Conservation (phyloP, 2,329 filamentous ascomycete genomes). For the Sporothrix humicola region DNA sequence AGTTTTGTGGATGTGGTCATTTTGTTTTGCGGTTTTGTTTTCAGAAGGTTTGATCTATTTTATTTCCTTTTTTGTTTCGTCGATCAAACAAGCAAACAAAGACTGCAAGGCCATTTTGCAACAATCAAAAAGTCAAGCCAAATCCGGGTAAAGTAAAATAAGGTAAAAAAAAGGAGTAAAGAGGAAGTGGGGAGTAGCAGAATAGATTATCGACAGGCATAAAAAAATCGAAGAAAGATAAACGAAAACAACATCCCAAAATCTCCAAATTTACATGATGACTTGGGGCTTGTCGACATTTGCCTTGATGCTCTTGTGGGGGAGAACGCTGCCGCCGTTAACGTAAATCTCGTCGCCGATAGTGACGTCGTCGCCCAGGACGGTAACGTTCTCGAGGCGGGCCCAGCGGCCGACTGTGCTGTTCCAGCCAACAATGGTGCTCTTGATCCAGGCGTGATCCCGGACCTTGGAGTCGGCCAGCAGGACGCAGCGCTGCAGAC, state of each 20-base stretch:
- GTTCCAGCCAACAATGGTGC: conserved; percentile 98
- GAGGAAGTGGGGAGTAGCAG: not conserved
- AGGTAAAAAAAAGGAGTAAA: not conserved
- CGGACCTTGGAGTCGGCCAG: conserved; percentile 91
- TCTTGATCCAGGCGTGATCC: conserved; percentile 99
- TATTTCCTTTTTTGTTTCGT: conserved; percentile 1
- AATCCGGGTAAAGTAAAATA: not conserved
- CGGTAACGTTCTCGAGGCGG: conserved; percentile 95
- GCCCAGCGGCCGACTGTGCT: conserved; percentile 95
- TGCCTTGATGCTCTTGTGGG: conserved; percentile 98
- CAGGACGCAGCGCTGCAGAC: conserved; percentile 90
- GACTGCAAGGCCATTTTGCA: too few species aligned
- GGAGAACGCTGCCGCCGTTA: conserved; percentile 92
- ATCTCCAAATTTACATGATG: conserved; percentile 61
- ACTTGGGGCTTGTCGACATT: conserved; percentile 85
- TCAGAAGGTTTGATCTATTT: not conserved
- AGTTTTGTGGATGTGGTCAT: not conserved
- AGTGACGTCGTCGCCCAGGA: conserved; percentile 95
- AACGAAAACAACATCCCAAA: conserved; percentile 14
- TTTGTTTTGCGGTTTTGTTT: not conserved
- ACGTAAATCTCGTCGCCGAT: conserved; percentile 99
- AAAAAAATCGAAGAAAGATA: conserved; percentile 26
- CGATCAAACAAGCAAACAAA: conserved; percentile 25
- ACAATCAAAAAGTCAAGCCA: too few species aligned
- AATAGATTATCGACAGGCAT: not conserved